Evolutionary conservation across 441 rosid genomes (phyloP).

Genomic region (Euphorbia celastroides): DNA sequence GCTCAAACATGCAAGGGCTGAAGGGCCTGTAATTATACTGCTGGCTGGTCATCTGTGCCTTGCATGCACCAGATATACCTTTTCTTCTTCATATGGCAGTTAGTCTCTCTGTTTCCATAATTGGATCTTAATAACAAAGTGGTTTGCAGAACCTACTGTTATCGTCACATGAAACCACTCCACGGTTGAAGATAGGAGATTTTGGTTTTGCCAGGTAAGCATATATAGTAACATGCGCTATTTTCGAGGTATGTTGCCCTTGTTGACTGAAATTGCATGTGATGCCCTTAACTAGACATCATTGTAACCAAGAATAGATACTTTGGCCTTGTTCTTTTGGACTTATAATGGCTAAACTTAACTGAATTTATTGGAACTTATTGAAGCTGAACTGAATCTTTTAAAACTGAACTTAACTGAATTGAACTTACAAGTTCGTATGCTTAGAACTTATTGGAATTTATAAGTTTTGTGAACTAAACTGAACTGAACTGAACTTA

Average conservation of each 20-base stretch:
- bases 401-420: no score
- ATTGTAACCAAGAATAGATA: constrained; percentile 4
- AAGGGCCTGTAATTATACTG: background rate
- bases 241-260: background rate
- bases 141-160: constrained; percentile 67
- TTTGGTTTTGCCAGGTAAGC: constrained; percentile 88
- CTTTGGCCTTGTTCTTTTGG: no score
- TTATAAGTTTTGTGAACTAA: no score
- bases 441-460: no score
- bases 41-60: background rate
- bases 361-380: no score
- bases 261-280: background rate
- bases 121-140: constrained; percentile 13
- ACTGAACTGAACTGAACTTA: no score
- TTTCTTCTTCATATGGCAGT: background rate
- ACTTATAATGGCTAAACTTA: no score
- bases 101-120: background rate
- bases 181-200: constrained; percentile 74
- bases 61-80: background rate
- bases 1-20: background rate
- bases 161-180: constrained; percentile 46
- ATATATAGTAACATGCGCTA: background rate
- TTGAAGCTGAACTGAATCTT: no score
- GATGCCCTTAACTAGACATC: background rate
- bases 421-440: no score